Evolutionary conservation across 75 land plant species (phyloP), one percentile per base, ranked within the genome.

Genomic region (Selaginella moellendorffii): DNA sequence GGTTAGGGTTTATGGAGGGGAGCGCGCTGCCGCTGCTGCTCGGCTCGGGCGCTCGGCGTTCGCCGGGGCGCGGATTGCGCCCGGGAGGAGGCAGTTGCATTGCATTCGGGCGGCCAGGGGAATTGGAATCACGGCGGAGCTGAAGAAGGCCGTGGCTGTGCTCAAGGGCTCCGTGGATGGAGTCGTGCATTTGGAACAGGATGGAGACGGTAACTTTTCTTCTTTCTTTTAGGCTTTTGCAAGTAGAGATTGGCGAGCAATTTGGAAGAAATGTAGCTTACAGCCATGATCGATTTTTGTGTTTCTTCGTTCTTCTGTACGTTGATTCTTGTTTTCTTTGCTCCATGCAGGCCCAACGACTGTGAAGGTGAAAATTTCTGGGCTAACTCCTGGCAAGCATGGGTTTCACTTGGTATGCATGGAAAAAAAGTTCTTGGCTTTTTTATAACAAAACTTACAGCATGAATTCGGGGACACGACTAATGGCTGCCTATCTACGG

Each of bases 401-500:
- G 96, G 92, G 18, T 90, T 90, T 65, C 96, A 87, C 69, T 70
- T 90, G 5, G 96, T 86, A 53, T 70, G 77, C 9, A 28, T 18
- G 59, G 17, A 18, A 36, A 36, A 5, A 5, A 36, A 5, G 46
- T 36, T 14, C 46, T 36, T 62, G 21, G 19, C 18, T 10, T 61
- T 51, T 65, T 31, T 68, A 54, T 65, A 5, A 19, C 17, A n/a
- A n/a, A n/a, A n/a, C n/a, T n/a, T 65, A 36, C 78, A 89, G 96
- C 96, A 89, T 68, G 80, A 86, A 61, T 88, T 66, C 76, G 95
- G 95, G 52, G 95, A 88, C 68, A 88, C 95, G 24, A 89, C 96
- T 27, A 86, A 89, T 78, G 96, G 96, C 9, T 89, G 96, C 77
- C 77, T 89, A 0, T 86, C 87, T 23, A 86, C 96, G 63, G 96